phyloP scores from a whole-genome alignment of 495 filamentous ascomycete genomes.

The Xylaria curta region DNA sequence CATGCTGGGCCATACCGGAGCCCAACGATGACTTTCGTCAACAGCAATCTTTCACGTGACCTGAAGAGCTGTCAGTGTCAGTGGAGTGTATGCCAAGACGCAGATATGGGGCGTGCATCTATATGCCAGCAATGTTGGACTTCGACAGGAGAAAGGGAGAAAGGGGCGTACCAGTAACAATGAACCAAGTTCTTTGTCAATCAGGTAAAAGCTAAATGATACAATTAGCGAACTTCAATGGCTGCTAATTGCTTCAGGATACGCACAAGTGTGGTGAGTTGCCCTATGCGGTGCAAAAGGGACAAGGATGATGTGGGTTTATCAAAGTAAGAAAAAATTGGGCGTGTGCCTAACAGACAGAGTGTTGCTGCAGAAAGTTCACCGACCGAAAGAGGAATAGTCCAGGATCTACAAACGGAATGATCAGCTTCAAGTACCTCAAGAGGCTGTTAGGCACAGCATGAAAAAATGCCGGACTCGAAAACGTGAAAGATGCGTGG shows the following conservation, averaged over 20 bases:
- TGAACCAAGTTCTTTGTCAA: not conserved
- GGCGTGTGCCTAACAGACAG: conserved; percentile 14
- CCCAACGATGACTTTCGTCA: not conserved
- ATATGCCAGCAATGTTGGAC: conserved; percentile 2
- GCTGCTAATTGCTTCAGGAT: not conserved
- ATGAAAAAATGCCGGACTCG: conserved; percentile 8
- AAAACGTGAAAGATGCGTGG: not conserved
- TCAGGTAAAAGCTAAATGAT: conserved; percentile 1
- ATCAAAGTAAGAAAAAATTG: not conserved
- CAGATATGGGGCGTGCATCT: conserved; percentile 10
- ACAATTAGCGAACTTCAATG: not conserved
- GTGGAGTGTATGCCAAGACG: conserved; percentile 22
- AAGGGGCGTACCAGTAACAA: conserved; percentile 17
- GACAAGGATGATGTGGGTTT: conserved; percentile 5
- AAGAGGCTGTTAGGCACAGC: conserved; percentile 3
- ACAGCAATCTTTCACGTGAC: conserved; percentile 23
- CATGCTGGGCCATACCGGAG: conserved; percentile 25
- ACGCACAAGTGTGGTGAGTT: not conserved
- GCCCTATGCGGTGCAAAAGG: not conserved
- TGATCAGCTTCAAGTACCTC: conserved; percentile 28
- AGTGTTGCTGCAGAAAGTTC: not conserved
- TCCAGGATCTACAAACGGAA: conserved; percentile 28
- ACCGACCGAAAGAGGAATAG: conserved; percentile 24
- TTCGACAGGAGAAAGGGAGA: not conserved
- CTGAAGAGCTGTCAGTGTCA: conserved; percentile 25